Evolutionary conservation across 1,139 yeast genomes (phyloP), one percentile per base, ranked within the genome.

Genomic region (Sugiyamaella pinicola): DNA sequence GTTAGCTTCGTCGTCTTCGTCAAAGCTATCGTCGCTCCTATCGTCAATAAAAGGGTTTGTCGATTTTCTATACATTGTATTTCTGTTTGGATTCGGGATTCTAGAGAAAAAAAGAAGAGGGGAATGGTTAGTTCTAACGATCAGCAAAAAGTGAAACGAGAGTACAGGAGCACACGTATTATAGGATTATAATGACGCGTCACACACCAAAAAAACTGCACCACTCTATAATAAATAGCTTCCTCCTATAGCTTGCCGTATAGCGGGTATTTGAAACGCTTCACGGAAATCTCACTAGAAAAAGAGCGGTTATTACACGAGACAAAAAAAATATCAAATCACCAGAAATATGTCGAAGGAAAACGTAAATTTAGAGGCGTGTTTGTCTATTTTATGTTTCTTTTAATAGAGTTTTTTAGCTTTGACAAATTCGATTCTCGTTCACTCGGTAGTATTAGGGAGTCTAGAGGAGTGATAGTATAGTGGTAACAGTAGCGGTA

Each of bases 41-140:
- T 66, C 68, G 52, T 63, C 65, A 39, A 69, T 57, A 60, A 69
- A 69, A 37, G 72, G 72, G 52, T 69, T 69, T 8, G 71, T 67
- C 29, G 62, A 54, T 47, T 57, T 58, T 40, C 66, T 52, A 33
- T 47, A 42, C 41, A 54, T 51, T n/a, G 56, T 47, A 53, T 35
- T 50, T 50, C 54, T 43, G 43, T 51, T 52, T n/a, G 57, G 54
- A 47, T 46, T 46, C 5, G 49, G 43, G 31, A 37, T 18, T 46
- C 49, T 46, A 24, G 29, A 26, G 31, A n/a, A 26, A n/a, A 26
- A 26, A 26, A 26, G 12, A 26, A 26, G 26, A 28, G 43, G 47
- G n/a, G n/a, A n/a, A 24, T 37, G 33, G 42, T 45, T 37, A 42
- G 47, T 4, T n/a, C 7, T 5, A 13, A 18, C 7, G 41, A 38